Base-by-base conservation (phyloP, 169 alveolate genomes). In the Babesia ovata region DNA sequence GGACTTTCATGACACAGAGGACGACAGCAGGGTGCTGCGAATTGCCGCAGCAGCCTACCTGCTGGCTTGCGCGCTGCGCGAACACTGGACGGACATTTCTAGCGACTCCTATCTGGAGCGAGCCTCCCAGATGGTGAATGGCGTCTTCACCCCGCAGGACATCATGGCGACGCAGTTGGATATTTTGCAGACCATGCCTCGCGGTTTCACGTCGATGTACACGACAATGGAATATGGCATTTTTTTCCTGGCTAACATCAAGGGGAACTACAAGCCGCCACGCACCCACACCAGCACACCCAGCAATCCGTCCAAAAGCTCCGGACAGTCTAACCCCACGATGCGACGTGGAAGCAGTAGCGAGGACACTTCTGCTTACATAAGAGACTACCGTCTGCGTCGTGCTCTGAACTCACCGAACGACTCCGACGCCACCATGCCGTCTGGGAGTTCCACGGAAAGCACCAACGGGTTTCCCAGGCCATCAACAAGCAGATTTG, bases 61-160 rank as follows among this genome's bases (percentile, higher is more conserved):
- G 26, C 58, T 83, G 44, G 86, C 86, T 0, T 67, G 75, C 22
- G 90, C 82, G 17, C 54, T 83, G 63, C 45, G 90, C 11, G 90
- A 83, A 45, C 90, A 83, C 48, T 83, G 90, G 90, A 75, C 73
- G 11, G 90, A 83, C 49, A 66, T 75, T 2, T 62, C 74, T 24
- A 63, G 84, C 45, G 90, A 83, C 39, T 70, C 84, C 10, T 83
- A 83, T 33, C 58, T 83, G 28, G 83, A 75, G 28, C 71, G 74
- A 0, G 82, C 82, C 9, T 29, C 66, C 12, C 59, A 67, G 42
- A 75, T 66, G 86, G 69, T 39, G 14, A 10, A 48, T 0, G 72
- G 74, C 63, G 74, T 79, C 11, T 83, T 83, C 81, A 63, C 81
- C 16, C 12, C 82, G 39, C 66, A 63, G 26, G 90, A 83, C 39